phyloP scores from a whole-genome alignment of 495 filamentous ascomycete species.

The Trichoderma reesei region DNA sequence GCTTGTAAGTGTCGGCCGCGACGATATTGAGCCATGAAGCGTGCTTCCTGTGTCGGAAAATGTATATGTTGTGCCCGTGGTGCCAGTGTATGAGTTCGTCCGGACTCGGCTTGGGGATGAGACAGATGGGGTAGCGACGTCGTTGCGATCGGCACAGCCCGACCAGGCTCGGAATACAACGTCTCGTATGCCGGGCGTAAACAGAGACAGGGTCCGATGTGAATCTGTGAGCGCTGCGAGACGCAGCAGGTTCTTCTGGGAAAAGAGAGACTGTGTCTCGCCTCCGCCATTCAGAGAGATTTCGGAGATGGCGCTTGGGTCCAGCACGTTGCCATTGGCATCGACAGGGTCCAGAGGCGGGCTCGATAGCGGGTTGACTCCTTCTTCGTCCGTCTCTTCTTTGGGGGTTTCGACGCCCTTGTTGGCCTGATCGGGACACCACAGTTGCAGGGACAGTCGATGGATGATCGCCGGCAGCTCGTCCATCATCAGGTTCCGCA shows the following conservation, averaged over 20 bases:
- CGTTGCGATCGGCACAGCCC: slow-evolving; percentile 60
- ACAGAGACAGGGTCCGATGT: slow-evolving; percentile 76
- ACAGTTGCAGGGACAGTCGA: slow-evolving; percentile 76
- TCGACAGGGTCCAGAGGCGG: slow-evolving; percentile 72
- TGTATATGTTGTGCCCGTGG: slow-evolving; percentile 52
- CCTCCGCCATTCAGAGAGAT: slow-evolving; percentile 65
- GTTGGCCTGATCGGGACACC: slow-evolving; percentile 75
- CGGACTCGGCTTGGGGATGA: slow-evolving; percentile 45
- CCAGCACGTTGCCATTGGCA: slow-evolving; percentile 62
- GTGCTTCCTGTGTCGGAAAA: slow-evolving; percentile 47
- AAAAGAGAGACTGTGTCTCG: slow-evolving; percentile 76
- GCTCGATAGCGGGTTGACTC: slow-evolving; percentile 68
- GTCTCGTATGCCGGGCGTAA: slow-evolving; percentile 74
- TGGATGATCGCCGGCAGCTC: slow-evolving; percentile 95
- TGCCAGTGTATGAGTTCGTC: slow-evolving; percentile 48
- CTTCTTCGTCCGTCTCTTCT: slow-evolving; percentile 36
- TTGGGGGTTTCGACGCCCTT: slow-evolving; percentile 31
- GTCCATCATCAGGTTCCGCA: slow-evolving; percentile 91
- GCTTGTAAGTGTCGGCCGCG: slow-evolving; percentile 36
- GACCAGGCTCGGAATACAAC: slow-evolving; percentile 89
- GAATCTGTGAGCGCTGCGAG: slow-evolving; percentile 69
- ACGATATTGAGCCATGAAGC: slow-evolving; percentile 35
- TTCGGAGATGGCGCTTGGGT: slow-evolving; percentile 61
- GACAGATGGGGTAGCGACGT: slow-evolving; percentile 44
- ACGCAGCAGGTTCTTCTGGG: slow-evolving; percentile 76